Evolutionary conservation across 495 filamentous ascomycete species (phyloP).

Genomic region (Peziza echinospora): DNA sequence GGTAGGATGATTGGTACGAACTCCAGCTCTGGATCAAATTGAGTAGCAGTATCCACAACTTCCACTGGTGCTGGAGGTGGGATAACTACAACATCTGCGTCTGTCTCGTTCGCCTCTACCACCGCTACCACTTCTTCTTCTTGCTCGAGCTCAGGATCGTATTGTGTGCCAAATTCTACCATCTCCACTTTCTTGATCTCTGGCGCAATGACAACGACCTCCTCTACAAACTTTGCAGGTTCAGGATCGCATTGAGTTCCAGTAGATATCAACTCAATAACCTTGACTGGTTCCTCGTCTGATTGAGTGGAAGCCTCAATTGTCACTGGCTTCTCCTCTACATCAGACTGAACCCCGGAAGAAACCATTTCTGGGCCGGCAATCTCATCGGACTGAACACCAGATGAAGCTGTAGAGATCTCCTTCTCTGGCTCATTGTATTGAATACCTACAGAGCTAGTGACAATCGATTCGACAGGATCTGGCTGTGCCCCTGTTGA

Average conservation of each 20-base stretch:
- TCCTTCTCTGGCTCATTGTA: neutral
- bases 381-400: neutral
- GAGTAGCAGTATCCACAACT: slow-evolving; percentile 7
- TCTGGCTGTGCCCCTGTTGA: neutral
- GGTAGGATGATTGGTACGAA: neutral
- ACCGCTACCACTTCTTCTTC: slow-evolving; percentile 2
- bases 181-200: neutral
- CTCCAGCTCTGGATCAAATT: slow-evolving; percentile 10
- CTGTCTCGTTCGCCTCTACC: no score
- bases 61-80: neutral
- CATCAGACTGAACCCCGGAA: neutral
- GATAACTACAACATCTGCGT: neutral
- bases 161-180: slow-evolving; percentile 2
- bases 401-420: neutral
- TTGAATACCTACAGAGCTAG: slow-evolving; percentile 1
- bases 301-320: neutral
- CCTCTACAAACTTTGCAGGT: neutral
- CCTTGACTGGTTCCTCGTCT: neutral
- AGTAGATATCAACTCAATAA: neutral
- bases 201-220: neutral
- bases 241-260: slow-evolving; percentile 15
- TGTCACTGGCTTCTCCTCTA: neutral
- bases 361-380: neutral
- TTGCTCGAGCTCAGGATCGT: slow-evolving; percentile 2
- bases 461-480: neutral